A percentile compares a stretch with the other conserved stretches of the same genome.
phyloP scores from a whole-genome alignment of 129 eudicot species.

The Tagetes patula region DNA sequence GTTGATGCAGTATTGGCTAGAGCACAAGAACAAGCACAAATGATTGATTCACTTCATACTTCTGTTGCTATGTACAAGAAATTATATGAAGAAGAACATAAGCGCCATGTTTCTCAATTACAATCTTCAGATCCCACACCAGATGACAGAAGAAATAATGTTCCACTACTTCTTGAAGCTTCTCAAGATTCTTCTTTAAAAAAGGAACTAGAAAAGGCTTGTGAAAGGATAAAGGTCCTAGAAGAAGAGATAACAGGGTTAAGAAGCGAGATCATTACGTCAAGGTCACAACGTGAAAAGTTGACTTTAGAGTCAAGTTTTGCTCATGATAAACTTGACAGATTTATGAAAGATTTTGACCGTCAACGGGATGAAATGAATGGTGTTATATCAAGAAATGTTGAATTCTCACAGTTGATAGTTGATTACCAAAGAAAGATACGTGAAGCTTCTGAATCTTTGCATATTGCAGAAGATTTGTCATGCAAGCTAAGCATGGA shows the following conservation, averaged over 20 bases:
- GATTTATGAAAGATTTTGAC: conserved; percentile 74
- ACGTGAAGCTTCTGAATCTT: conserved; percentile 72
- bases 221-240: conserved; percentile 52
- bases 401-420: conserved; percentile 79
- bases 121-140: conserved; percentile 34
- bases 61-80: conserved; percentile 89
- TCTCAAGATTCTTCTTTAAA: conserved; percentile 52
- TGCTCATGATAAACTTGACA: conserved; percentile 70
- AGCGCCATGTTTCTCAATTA: conserved; percentile 41
- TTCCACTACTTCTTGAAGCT: conserved; percentile 48
- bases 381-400: conserved; percentile 64
- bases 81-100: conserved; percentile 83
- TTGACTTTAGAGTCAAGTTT: conserved; percentile 60
- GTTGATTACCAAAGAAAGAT: conserved; percentile 79
- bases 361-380: conserved; percentile 74
- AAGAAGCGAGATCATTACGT: conserved; percentile 56
- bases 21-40: conserved; percentile 82
- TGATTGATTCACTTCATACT: conserved; percentile 91
- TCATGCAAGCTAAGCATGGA: conserved; percentile 85
- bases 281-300: conserved; percentile 74
- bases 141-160: conserved; percentile 43
- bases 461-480: conserved; percentile 64
- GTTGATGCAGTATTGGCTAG: conserved; percentile 69
- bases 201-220: conserved; percentile 56
- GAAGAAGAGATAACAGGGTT: conserved; percentile 66